A percentile compares a stretch with the other conserved stretches of the same genome.
phyloP scores from a whole-genome alignment of 805 yeast genomes.

The Yarrowia sp. region DNA sequence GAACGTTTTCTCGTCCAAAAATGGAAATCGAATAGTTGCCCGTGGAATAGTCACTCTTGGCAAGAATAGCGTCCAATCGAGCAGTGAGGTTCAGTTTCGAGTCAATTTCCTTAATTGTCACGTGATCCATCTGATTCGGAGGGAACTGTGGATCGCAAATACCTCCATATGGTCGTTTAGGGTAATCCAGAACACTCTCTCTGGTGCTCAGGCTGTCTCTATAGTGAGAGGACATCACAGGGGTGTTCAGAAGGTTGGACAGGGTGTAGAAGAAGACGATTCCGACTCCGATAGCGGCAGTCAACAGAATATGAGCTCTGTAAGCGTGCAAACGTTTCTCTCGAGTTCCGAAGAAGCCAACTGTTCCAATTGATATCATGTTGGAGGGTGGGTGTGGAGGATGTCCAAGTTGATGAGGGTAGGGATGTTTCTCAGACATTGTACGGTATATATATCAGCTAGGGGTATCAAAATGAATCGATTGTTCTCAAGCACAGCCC shows the following conservation, averaged over 20 bases:
- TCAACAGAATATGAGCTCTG: not conserved
- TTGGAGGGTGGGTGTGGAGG: too few species aligned
- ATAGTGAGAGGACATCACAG: not conserved
- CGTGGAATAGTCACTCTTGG: not conserved
- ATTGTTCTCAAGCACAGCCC: not conserved
- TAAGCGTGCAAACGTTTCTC: slow-evolving; percentile 1
- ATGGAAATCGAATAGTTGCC: slow-evolving; percentile 34
- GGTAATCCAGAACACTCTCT: not conserved
- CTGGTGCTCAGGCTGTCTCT: not conserved
- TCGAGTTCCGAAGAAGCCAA: not conserved
- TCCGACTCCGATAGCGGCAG: not conserved
- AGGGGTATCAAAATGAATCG: too few species aligned
- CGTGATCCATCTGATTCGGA: slow-evolving; percentile 1
- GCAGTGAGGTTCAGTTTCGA: not conserved
- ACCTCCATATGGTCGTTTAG: not conserved
- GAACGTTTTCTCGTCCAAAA: not conserved
- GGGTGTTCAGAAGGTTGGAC: not conserved
- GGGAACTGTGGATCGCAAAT: slow-evolving; percentile 20
- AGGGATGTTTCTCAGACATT: slow-evolving; percentile 6
- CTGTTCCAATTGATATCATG: slow-evolving; percentile 6
- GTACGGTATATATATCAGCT: not conserved
- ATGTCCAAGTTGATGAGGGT: too few species aligned
- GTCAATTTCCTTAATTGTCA: slow-evolving; percentile 1
- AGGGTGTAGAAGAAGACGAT: not conserved
- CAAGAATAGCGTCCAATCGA: not conserved